phyloP scores from a whole-genome alignment of 1,284 basidiomycete species.

The Cerioporus squamosus region DNA sequence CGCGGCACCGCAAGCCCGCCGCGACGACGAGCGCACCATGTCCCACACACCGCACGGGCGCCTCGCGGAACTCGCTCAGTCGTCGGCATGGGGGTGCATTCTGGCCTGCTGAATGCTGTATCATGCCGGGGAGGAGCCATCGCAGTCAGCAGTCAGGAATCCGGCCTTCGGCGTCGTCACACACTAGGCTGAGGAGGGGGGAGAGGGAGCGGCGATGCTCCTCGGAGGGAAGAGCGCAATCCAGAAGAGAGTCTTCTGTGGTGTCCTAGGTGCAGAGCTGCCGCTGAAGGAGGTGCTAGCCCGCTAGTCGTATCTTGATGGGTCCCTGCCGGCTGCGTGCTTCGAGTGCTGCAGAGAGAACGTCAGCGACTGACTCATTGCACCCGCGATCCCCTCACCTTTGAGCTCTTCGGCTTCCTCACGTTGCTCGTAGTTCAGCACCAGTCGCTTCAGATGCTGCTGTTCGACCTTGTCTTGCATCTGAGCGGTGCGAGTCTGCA shows the following conservation, averaged over 20 bases:
- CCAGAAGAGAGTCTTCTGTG: conserved; percentile 22
- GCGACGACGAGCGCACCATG: neutral
- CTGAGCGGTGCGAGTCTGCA: conserved; percentile 89
- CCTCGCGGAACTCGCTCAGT: conserved; percentile 2
- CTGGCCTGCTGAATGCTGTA: conserved; percentile 22
- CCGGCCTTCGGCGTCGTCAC: conserved; percentile 17
- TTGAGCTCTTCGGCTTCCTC: conserved; percentile 82
- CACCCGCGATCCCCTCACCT: conserved; percentile 46
- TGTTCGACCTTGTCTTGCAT: conserved; percentile 93
- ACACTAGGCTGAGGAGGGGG: conserved; percentile 18
- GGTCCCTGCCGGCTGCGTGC: conserved; percentile 63
- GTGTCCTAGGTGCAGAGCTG: conserved; percentile 1
- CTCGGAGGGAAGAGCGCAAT: conserved; percentile 23
- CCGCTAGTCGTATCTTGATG: conserved; percentile 75
- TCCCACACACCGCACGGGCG: neutral
- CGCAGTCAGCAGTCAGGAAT: conserved; percentile 26
- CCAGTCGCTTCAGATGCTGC: conserved; percentile 93
- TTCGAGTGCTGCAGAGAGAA: conserved; percentile 57
- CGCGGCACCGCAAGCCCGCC: neutral
- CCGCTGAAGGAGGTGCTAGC: conserved; percentile 37
- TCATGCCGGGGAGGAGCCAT: conserved; percentile 24
- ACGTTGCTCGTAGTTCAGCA: conserved; percentile 84
- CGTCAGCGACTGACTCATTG: conserved; percentile 10
- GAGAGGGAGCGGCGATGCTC: conserved; percentile 11
- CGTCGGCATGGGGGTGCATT: conserved; percentile 10